A percentile compares a stretch with the other conserved stretches of the same genome.
phyloP scores from a whole-genome alignment of 208 protist species.

The Trypanosomatidae sp. region DNA sequence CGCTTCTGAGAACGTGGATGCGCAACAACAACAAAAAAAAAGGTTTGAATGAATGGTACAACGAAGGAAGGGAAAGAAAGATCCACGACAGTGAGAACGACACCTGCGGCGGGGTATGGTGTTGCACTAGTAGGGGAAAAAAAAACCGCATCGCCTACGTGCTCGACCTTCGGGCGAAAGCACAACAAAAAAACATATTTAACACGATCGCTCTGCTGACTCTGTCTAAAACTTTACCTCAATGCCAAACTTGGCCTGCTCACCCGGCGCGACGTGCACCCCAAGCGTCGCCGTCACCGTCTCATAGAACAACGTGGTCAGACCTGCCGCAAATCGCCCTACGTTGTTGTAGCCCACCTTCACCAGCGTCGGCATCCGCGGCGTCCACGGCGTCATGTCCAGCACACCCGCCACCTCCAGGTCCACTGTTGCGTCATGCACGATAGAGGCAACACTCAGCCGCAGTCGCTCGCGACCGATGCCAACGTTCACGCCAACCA shows the following conservation, averaged over 20 bases:
- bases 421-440: conserved; percentile 61
- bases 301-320: conserved; percentile 64
- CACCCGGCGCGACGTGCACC: conserved; percentile 44
- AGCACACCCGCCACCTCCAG: conserved; percentile 60
- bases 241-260: conserved; percentile 64
- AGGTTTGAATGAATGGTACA: no score
- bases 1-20: no score
- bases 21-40: no score
- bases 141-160: no score
- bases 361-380: conserved; percentile 52
- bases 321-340: conserved; percentile 46
- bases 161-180: no score
- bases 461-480: conserved; percentile 44
- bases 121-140: no score
- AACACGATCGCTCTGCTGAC: not conserved
- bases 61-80: no score
- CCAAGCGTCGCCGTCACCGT: conserved; percentile 59
- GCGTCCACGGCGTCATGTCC: conserved; percentile 58
- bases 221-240: conserved; percentile 53
- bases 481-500: conserved; percentile 52
- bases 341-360: conserved; percentile 72
- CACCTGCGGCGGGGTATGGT: no score
- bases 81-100: no score
- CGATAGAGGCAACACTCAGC: conserved; percentile 61
- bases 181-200: no score